Evolutionary conservation across 2,329 filamentous ascomycete genomes (phyloP), one percentile per base, ranked within the genome.

Genomic region (Myotisia sp.): DNA sequence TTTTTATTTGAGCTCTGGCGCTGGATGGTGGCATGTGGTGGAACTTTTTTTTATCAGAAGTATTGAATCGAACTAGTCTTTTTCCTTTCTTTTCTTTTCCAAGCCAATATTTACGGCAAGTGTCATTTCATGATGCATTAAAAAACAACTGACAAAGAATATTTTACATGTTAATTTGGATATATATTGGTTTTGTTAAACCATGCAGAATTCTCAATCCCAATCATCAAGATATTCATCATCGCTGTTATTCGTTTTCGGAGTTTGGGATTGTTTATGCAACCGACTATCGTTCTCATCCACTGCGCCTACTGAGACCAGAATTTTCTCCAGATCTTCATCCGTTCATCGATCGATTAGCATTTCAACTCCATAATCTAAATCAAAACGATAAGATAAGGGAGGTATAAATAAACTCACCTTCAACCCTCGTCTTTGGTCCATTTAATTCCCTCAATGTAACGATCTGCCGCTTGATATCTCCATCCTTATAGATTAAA

Each of bases 391-490:
- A n/a, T n/a, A n/a, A 22, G 26, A 9, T 1, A 26, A 16, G 13
- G 12, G 26, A 19, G 28, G n/a, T n/a, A n/a, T n/a, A n/a, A 7
- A 28, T 16, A 10, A n/a, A 37, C 48, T 38, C 44, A 64, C 62
- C 62, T 48, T 71, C 60, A 63, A 84, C 68, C 44, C 65, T 75
- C 37, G 78, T 83, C 43, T 70, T 68, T 3, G 71, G 68, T 3
- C 90, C 90, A 6, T 75, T 74, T 29, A 95, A 58, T 34, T 83
- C 82, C 48, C 73, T 70, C 43, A 98, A 61, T 3, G 87, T 95
- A n/a, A 98, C 80, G 33, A 94, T 62, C 59, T 98, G 90, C 62
- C 76, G 83, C 53, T 76, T 76, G 44, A 98, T 93, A 53, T 98
- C 83, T 12, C 84, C 85, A 48, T 93, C 84, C 53, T 78, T 79